Percentiles rank a stretch among this genome's conserved stretches.
Conservation (phyloP, 495 filamentous ascomycete species). For the Bathelium albidoporum region DNA sequence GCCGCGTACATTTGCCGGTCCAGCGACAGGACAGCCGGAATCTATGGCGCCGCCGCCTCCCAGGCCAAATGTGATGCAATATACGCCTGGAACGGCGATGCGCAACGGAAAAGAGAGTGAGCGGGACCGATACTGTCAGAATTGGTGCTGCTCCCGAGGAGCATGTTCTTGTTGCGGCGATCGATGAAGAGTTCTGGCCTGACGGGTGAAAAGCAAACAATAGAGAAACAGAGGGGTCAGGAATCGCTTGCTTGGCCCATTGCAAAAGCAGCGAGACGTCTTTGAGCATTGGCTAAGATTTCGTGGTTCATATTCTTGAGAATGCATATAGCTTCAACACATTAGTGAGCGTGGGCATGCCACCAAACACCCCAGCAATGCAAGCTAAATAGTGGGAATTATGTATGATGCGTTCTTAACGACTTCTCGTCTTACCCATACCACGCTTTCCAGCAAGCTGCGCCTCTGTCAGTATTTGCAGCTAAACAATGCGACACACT, state of each 20-base stretch:
- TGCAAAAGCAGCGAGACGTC: too few species aligned
- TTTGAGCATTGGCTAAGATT: too few species aligned
- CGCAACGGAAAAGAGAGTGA: neutral
- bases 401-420: conserved; percentile 19
- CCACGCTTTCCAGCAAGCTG: conserved; percentile 50
- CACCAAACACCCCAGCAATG: neutral
- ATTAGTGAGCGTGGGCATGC: too few species aligned
- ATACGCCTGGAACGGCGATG: neutral
- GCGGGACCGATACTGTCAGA: neutral
- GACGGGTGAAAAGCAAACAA: too few species aligned
- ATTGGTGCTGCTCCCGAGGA: neutral
- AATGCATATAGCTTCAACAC: too few species aligned
- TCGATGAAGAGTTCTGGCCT: neutral
- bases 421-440: conserved; percentile 46
- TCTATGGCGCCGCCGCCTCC: neutral
- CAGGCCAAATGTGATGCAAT: neutral
- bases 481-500: neutral
- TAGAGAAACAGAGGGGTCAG: too few species aligned
- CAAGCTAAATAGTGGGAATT: neutral
- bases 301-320: too few species aligned
- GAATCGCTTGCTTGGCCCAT: too few species aligned
- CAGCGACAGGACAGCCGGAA: neutral
- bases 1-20: neutral
- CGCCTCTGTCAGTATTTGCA: conserved; percentile 25
- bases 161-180: neutral